Evolutionary conservation across 2,329 filamentous ascomycete species (phyloP), one percentile per base, ranked within the genome.

Genomic region (Trichothecium roseum): DNA sequence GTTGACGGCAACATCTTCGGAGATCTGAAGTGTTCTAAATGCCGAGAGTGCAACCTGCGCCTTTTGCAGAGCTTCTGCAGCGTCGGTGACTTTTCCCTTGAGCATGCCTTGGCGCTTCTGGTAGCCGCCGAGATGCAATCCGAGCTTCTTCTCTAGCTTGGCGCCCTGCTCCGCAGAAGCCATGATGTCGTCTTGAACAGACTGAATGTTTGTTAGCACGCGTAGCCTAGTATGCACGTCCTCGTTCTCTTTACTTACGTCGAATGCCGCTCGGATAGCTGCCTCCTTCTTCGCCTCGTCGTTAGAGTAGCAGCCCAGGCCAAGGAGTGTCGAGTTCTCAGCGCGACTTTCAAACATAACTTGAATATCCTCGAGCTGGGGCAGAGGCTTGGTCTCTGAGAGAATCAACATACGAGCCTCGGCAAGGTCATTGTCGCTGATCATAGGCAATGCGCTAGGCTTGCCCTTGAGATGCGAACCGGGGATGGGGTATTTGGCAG

Each of bases 71-170:
- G 82, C 82, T 15, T 78, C 73, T 18, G 78, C 74, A 2, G 86
- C 84, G 44, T 87, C 83, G 14, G 62, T 59, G 42, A 93, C 84
- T 63, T 94, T 96, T 40, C 78, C 72, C 16, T 78, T 74, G 18
- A 98, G 70, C 46, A 76, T 78, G 57, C 87, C 87, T 24, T 85
- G 78, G 22, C 91, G 81, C 46, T 87, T 79, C 55, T 88, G 80
- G 60, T 98, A 98, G 12, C 91, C 91, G 17, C 88, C 88, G 3
- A 94, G 76, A 49, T 91, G 81, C 36, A 94, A 68, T 0, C 71
- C 69, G n/a, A 98, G 73, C 60, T 91, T 95, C 72, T 94, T 94
- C 60, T 96, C 88, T 2, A 94, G 66, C 58, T 89, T 93, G 53
- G 86, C 85, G 36, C 84, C 84, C 38, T 80, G 73, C 47, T 89